Evolutionary conservation across 2,329 filamentous ascomycete species (phyloP).

Genomic region (Colletotrichum truncatum): DNA sequence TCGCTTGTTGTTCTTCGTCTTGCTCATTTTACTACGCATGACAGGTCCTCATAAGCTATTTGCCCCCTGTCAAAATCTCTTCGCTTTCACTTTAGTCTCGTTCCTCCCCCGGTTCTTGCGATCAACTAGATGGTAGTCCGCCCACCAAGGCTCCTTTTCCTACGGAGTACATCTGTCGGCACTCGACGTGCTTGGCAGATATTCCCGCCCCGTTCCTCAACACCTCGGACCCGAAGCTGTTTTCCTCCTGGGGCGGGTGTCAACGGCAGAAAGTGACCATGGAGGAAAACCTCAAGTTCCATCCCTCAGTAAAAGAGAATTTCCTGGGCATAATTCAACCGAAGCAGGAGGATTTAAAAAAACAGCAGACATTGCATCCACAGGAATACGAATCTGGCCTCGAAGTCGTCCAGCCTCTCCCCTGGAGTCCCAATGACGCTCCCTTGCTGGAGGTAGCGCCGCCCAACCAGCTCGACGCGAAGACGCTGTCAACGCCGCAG

Average conservation of each 20-base stretch:
- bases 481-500: constrained; percentile 7
- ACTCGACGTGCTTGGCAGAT: not conserved
- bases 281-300: constrained; percentile 4
- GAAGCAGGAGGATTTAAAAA: not conserved
- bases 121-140: too few species aligned
- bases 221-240: not conserved
- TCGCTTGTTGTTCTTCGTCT: not conserved
- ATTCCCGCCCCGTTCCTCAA: not conserved
- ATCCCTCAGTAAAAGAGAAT: not conserved
- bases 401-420: constrained; percentile 9
- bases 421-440: constrained; percentile 18
- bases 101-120: not conserved
- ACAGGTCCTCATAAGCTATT: not conserved
- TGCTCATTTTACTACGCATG: not conserved
- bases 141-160: not conserved
- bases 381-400: constrained; percentile 20
- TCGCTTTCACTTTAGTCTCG: not conserved
- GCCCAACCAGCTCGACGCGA: constrained; percentile 6
- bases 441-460: constrained; percentile 15
- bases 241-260: not conserved
- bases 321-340: not conserved
- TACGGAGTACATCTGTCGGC: not conserved
- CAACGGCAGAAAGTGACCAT: not conserved
- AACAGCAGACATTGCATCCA: not conserved
- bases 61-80: not conserved